A percentile compares a stretch with the other conserved stretches of the same genome.
Conservation (phyloP, 257 asterid species). For the Plantago ovata region DNA sequence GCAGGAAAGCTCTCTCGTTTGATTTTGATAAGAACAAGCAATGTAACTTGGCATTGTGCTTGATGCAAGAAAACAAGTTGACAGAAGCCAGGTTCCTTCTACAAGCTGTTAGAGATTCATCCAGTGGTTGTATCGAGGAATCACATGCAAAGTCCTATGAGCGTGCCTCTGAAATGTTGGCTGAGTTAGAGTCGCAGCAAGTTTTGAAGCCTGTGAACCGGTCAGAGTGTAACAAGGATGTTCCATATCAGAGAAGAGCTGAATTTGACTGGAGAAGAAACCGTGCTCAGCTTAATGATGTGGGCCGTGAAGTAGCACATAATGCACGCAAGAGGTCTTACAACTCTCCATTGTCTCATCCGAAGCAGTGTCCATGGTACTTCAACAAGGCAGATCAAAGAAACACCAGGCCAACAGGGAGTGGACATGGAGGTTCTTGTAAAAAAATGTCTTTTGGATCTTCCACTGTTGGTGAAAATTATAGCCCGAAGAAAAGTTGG, state of each 20-base stretch:
- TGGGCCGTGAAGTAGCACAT: slow-evolving; percentile 8
- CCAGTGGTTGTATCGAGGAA: slow-evolving; percentile 41
- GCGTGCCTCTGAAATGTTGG: slow-evolving; percentile 42
- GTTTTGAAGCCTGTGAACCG: slow-evolving; percentile 17
- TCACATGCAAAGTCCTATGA: slow-evolving; percentile 56
- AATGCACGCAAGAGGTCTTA: slow-evolving; percentile 5
- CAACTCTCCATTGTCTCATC: slow-evolving; percentile 27
- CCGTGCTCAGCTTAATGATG: slow-evolving; percentile 11
- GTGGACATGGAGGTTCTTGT: slow-evolving; percentile 17
- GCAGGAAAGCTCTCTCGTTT: slow-evolving; percentile 77
- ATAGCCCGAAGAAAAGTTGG: slow-evolving; percentile 44
- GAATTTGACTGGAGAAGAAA: slow-evolving; percentile 17
- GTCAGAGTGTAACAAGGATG: slow-evolving; percentile 6
- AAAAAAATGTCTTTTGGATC: slow-evolving; percentile 4
- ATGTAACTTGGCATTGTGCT: slow-evolving; percentile 84
- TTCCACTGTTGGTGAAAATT: slow-evolving; percentile 10
- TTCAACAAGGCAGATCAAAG: slow-evolving; percentile 10
- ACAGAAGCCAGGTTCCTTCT: slow-evolving; percentile 83
- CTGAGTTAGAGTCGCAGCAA: slow-evolving; percentile 33
- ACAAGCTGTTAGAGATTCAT: slow-evolving; percentile 47
- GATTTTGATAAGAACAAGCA: slow-evolving; percentile 81
- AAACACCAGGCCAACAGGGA: slow-evolving; percentile 6
- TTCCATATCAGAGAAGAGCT: slow-evolving; percentile 5
- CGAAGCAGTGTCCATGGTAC: slow-evolving; percentile 19
- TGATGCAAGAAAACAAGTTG: slow-evolving; percentile 72